Base-by-base conservation (phyloP, 164 flowering plant genomes). In the Nymphaea thermarum region DNA sequence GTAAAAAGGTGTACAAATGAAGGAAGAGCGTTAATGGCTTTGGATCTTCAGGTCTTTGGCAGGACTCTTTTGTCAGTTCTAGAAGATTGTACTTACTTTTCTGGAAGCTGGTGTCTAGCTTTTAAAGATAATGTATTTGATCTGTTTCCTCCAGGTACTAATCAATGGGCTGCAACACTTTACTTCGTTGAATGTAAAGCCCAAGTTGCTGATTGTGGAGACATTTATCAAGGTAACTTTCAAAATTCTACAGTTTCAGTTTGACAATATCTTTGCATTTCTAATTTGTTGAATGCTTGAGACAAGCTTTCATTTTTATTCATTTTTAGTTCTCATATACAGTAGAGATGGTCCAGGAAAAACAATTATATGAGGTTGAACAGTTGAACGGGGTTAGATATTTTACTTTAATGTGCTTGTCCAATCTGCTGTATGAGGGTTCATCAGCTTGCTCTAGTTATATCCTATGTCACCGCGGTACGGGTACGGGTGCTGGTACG, bases 1-100 rank as follows among this genome's bases (percentile, higher is more conserved):
- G 88, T 91, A 67, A 94, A 85, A 79, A 87, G 82, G 73, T 94
- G 99, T 74, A 87, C 94, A 63, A 95, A 91, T 84, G 99, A 90
- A 77, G 98, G 96, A 64, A 84, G 96, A 59, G 99, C 96, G 71
- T 84, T 91, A 36, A 94, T 94, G 99, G 84, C 92, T 43, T 77
- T 91, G 66, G 99, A 91, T 83, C 88, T 89, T 77, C 97, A 93
- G 97, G 97, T 93, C 67, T 43, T 57, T 63, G 36, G 70, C 70
- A 4, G 3, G 15, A 66, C 43, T 16, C 16, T 55, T 10, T 55
- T 55, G 16, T 55, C 60, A 55, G 12, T 55, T 55, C 16, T 8
- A 55, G 36, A 25, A 25, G 36, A 25, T 25, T 25, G 36, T 25
- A 25, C 36, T 25, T 25, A 25, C 0, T 25, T 25, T 25, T 25